A percentile compares a stretch with the other conserved stretches of the same genome.
These are phyloP conservation scores for Ascochyta lentis DNA, from an alignment of 2,329 filamentous ascomycete species.

Conservation along the genomic window DNA sequence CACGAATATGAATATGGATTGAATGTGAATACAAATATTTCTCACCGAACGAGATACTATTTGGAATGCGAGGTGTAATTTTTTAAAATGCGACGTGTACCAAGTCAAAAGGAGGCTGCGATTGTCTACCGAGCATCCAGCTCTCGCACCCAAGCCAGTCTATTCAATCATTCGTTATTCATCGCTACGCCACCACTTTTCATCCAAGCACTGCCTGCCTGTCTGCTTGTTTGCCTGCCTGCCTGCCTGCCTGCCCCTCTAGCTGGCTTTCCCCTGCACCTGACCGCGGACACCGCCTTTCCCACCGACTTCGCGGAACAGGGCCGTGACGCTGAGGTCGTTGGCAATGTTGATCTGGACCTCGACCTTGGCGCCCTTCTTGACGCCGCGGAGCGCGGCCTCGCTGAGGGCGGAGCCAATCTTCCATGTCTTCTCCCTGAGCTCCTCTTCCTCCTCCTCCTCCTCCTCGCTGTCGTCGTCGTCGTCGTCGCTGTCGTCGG, in stretches of 20 bases:
- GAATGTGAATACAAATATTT: too few species aligned
- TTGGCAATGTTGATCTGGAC: constrained; percentile 86
- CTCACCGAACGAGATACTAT: too few species aligned
- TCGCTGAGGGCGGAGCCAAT: constrained; percentile 82
- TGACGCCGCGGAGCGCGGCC: constrained; percentile 80
- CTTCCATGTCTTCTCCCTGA: constrained; percentile 92
- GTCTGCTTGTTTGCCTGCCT: too few species aligned
- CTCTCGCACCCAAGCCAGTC: neutral
- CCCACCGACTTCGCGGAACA: constrained; percentile 83
- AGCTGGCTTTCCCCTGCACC: constrained; percentile 32
- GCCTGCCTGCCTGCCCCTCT: too few species aligned
- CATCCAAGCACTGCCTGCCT: too few species aligned
- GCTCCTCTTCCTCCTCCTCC: constrained; percentile 87
- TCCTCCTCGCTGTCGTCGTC: constrained; percentile 65
- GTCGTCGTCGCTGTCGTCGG: constrained; percentile 66
- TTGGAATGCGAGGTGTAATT: too few species aligned
- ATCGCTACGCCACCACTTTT: neutral
- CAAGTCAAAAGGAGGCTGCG: neutral
- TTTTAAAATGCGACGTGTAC: too few species aligned
- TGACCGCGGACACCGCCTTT: constrained; percentile 69
- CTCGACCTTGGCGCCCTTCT: constrained; percentile 91
- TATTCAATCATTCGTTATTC: constrained; percentile 12
- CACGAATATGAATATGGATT: too few species aligned
- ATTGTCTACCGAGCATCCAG: constrained; percentile 7
- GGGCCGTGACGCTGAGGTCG: constrained; percentile 80